Conservation (phyloP, 768 basidiomycete genomes). For the Lyophyllum semitale region DNA sequence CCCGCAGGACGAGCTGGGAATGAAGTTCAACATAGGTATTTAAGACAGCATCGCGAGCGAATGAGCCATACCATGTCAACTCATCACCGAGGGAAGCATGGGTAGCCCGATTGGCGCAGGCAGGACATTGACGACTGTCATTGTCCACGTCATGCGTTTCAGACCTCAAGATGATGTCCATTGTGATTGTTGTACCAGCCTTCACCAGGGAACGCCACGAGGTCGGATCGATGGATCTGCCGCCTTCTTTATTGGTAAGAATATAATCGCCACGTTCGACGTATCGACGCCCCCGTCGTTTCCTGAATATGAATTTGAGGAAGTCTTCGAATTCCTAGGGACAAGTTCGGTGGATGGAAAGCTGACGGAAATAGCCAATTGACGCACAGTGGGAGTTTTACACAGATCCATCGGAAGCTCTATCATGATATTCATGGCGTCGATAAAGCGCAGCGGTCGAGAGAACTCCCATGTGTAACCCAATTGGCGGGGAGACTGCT, state of each 20-base stretch:
- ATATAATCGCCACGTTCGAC: conserved; percentile 7
- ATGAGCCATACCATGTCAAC: conserved; percentile 8
- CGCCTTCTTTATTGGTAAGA: not conserved
- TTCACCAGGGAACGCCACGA: conserved; percentile 1
- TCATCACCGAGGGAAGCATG: not conserved
- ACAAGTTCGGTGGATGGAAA: not conserved
- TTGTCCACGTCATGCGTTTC: not conserved
- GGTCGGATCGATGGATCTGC: not conserved
- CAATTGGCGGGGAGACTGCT: not conserved
- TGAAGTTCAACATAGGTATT: too few relatives aligned
- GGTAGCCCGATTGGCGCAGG: not conserved
- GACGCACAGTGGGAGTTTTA: conserved; percentile 1
- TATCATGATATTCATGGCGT: conserved; percentile 10
- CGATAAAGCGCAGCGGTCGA: conserved; percentile 6
- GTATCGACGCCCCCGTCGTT: conserved; percentile 4
- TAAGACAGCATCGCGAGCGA: too few relatives aligned
- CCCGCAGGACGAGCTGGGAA: too few relatives aligned
- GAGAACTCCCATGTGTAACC: conserved; percentile 8
- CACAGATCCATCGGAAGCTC: conserved; percentile 11
- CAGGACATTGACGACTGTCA: not conserved
- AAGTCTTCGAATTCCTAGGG: conserved; percentile 12
- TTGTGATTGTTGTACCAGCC: conserved; percentile 6
- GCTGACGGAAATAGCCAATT: not conserved
- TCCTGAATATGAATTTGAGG: conserved; percentile 9
- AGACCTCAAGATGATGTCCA: conserved; percentile 7